phyloP scores from a whole-genome alignment of 2,329 filamentous ascomycete genomes.

The Colletotrichum endophyticum region DNA sequence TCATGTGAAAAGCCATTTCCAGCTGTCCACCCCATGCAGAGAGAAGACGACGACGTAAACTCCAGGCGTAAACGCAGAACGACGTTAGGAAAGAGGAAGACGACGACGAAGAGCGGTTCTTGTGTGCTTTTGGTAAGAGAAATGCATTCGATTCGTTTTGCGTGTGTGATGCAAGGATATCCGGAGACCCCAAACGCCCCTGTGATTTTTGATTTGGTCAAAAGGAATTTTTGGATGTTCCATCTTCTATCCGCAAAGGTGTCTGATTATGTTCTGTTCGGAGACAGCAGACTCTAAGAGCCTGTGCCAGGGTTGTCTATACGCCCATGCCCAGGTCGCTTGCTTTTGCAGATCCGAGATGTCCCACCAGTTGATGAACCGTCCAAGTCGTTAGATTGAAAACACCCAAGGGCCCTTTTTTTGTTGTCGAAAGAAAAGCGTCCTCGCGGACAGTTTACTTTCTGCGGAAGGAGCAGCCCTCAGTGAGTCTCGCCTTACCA shows the following conservation, averaged over 20 bases:
- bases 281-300: slow-evolving; percentile 36
- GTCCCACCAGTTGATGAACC: slow-evolving; percentile 53
- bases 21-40: slow-evolving; percentile 63
- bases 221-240: slow-evolving; percentile 61
- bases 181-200: slow-evolving; percentile 79
- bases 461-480: slow-evolving; percentile 99
- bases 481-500: slow-evolving; percentile 98
- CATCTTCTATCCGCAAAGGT: slow-evolving; percentile 75
- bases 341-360: slow-evolving; percentile 64
- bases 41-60: slow-evolving; percentile 17
- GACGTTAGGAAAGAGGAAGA: background rate
- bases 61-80: slow-evolving; percentile 3
- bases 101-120: background rate
- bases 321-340: slow-evolving; percentile 53
- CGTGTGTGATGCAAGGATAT: slow-evolving; percentile 73
- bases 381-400: slow-evolving; percentile 49
- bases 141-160: slow-evolving; percentile 33
- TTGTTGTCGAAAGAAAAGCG: slow-evolving; percentile 44
- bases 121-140: slow-evolving; percentile 40
- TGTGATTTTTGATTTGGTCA: slow-evolving; percentile 50
- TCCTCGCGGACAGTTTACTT: slow-evolving; percentile 77
- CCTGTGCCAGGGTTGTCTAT: slow-evolving; percentile 47
- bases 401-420: slow-evolving; percentile 40
- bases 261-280: slow-evolving; percentile 46
- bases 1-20: slow-evolving; percentile 64